These are phyloP conservation scores for Barnettozyma californica DNA, from an alignment of 805 yeast species.

Conservation along the genomic window DNA sequence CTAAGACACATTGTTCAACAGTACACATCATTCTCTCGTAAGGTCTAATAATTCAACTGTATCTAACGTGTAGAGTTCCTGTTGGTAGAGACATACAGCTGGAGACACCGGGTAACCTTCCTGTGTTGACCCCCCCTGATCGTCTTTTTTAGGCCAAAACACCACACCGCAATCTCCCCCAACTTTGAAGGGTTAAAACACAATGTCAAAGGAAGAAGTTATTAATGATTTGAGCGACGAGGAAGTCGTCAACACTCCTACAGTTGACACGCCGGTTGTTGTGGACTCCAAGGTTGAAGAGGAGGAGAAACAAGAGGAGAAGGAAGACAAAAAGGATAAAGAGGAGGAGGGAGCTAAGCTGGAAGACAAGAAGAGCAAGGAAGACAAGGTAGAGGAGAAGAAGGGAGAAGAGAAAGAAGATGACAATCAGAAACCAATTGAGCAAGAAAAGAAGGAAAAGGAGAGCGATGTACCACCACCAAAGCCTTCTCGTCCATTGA, in stretches of 20 bases:
- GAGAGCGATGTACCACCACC: slow-evolving; percentile 34
- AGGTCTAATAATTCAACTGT: no score
- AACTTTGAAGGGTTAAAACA: background rate
- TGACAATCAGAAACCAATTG: slow-evolving; percentile 2
- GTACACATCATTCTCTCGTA: no score
- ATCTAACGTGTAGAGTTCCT: no score
- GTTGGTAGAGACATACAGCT: background rate
- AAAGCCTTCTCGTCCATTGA: slow-evolving; percentile 54
- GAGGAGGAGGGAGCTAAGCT: background rate
- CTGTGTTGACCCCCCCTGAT: background rate
- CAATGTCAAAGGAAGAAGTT: slow-evolving; percentile 4
- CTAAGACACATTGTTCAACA: no score
- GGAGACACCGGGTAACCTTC: background rate
- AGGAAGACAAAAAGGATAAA: background rate
- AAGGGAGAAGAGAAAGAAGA: slow-evolving; percentile 7
- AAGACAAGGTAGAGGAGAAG: slow-evolving; percentile 8
- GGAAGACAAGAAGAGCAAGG: slow-evolving; percentile 12
- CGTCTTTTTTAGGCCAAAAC: background rate
- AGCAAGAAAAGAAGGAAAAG: slow-evolving; percentile 1
- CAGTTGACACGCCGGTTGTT: slow-evolving; percentile 12
- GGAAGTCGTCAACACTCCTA: background rate
- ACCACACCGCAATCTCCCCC: background rate
- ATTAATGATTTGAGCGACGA: slow-evolving; percentile 6
- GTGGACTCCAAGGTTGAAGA: slow-evolving; percentile 4
- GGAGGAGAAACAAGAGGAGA: slow-evolving; percentile 3